Conservation (phyloP, 1,139 yeast genomes). For the Geotrichum cucujoidarum region DNA sequence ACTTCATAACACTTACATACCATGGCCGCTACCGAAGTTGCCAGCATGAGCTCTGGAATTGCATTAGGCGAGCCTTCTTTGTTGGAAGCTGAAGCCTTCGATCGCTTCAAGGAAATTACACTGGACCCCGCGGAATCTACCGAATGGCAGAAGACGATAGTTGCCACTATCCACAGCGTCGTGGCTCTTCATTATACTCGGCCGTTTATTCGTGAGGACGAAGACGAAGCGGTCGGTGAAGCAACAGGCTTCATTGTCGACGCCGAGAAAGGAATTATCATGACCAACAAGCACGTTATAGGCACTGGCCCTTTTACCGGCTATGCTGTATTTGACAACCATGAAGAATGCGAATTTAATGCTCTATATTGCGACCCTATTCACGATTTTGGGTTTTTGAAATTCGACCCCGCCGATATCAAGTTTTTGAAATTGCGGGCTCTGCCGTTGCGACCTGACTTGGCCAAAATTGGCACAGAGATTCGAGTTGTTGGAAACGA, state of each 20-base stretch:
- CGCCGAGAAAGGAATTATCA: slow-evolving; percentile 67
- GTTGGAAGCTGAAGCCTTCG: no score
- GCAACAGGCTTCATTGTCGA: slow-evolving; percentile 97
- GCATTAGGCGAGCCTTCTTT: no score
- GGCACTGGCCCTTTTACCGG: slow-evolving; percentile 94
- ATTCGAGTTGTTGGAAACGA: slow-evolving; percentile 94
- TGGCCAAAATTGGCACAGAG: slow-evolving; percentile 85
- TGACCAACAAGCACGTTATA: slow-evolving; percentile 91
- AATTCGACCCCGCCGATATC: slow-evolving; percentile 65
- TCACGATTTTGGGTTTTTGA: slow-evolving; percentile 82
- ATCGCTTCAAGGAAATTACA: no score
- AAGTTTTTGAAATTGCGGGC: slow-evolving; percentile 70
- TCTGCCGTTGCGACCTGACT: slow-evolving; percentile 67
- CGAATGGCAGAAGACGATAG: slow-evolving; percentile 78
- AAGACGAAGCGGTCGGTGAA: slow-evolving; percentile 73
- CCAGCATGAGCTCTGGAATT: no score
- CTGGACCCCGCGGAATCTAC: slow-evolving; percentile 23
- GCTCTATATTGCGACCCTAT: slow-evolving; percentile 60
- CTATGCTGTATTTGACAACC: slow-evolving; percentile 87
- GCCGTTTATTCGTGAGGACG: slow-evolving; percentile 84
- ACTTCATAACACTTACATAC: no score
- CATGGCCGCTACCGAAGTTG: no score
- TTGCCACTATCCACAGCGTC: slow-evolving; percentile 76
- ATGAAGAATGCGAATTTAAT: slow-evolving; percentile 83
- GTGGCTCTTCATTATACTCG: slow-evolving; percentile 88